Percentiles rank a stretch among this genome's conserved stretches.
phyloP scores from a whole-genome alignment of 805 yeast species.

The Saturnispora sekii region DNA sequence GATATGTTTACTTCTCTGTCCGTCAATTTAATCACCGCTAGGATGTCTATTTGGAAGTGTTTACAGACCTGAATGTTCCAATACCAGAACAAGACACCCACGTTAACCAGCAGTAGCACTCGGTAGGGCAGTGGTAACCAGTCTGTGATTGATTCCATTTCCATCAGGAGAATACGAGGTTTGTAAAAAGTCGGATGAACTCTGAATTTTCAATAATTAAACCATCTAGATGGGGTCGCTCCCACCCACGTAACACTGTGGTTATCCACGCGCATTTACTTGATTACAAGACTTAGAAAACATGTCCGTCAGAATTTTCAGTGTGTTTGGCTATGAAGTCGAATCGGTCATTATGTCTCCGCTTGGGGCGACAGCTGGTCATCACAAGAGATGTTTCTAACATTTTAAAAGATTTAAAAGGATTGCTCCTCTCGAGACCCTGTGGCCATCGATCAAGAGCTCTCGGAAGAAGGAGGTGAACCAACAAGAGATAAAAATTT shows the following conservation, averaged over 20 bases:
- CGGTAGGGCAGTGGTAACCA: conserved; percentile 40
- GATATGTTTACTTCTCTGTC: conserved; percentile 17
- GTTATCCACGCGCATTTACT: too few relatives aligned
- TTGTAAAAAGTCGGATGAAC: background rate
- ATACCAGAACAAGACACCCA: conserved; percentile 49
- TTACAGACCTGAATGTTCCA: conserved; percentile 32
- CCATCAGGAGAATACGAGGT: background rate
- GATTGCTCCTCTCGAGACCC: background rate
- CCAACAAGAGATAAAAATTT: background rate
- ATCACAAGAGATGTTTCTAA: conserved; percentile 30
- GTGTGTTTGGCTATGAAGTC: conserved; percentile 48
- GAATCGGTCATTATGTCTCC: conserved; percentile 60
- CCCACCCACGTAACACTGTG: background rate
- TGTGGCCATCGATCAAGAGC: background rate
- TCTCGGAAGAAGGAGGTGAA: background rate
- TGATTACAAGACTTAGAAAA: background rate
- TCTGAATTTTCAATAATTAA: background rate
- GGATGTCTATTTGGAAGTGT: conserved; percentile 34
- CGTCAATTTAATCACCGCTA: conserved; percentile 30
- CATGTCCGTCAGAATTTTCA: conserved; percentile 49
- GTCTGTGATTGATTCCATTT: background rate
- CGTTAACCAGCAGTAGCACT: conserved; percentile 37
- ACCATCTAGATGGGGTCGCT: too few relatives aligned
- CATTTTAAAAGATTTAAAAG: background rate
- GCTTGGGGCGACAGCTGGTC: conserved; percentile 73